Conservation (phyloP, 2,329 filamentous ascomycete genomes). For the Epichloe baconii region DNA sequence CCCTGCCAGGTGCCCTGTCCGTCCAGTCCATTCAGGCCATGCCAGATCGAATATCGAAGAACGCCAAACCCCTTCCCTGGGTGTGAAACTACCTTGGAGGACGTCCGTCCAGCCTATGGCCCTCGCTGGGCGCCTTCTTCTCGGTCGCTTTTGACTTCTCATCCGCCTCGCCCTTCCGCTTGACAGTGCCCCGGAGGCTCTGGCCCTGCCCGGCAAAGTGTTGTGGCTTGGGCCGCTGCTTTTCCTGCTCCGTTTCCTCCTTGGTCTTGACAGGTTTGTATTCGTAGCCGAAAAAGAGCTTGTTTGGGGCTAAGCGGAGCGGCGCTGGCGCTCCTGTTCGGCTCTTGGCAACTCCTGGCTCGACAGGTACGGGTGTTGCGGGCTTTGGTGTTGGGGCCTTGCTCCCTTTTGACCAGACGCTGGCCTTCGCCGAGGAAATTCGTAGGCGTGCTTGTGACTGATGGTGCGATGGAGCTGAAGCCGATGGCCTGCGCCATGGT, state of each 20-base stretch:
- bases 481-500: slow-evolving; percentile 98
- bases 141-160: slow-evolving; percentile 33
- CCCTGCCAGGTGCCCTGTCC: not conserved
- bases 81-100: slow-evolving; percentile 11
- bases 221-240: slow-evolving; percentile 50
- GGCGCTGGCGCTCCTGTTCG: slow-evolving; percentile 72
- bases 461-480: slow-evolving; percentile 79
- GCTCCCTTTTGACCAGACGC: slow-evolving; percentile 65
- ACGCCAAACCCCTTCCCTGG: slow-evolving; percentile 10
- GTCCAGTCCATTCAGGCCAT: not conserved
- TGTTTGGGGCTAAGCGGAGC: slow-evolving; percentile 70
- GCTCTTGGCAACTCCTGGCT: slow-evolving; percentile 21
- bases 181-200: slow-evolving; percentile 55
- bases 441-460: slow-evolving; percentile 55
- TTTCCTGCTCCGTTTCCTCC: slow-evolving; percentile 54
- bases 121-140: slow-evolving; percentile 32
- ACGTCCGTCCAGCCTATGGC: slow-evolving; percentile 31
- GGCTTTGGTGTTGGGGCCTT: slow-evolving; percentile 55
- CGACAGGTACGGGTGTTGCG: slow-evolving; percentile 49
- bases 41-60: slow-evolving; percentile 4
- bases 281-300: slow-evolving; percentile 94
- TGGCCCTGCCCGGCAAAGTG: slow-evolving; percentile 78
- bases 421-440: slow-evolving; percentile 75
- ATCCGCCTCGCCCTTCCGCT: slow-evolving; percentile 52
- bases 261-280: slow-evolving; percentile 77